Percentiles rank a stretch among this genome's conserved stretches.
These are phyloP conservation scores for Aspergillus unguis DNA, from an alignment of 2,329 filamentous ascomycete species.

Conservation along the genomic window DNA sequence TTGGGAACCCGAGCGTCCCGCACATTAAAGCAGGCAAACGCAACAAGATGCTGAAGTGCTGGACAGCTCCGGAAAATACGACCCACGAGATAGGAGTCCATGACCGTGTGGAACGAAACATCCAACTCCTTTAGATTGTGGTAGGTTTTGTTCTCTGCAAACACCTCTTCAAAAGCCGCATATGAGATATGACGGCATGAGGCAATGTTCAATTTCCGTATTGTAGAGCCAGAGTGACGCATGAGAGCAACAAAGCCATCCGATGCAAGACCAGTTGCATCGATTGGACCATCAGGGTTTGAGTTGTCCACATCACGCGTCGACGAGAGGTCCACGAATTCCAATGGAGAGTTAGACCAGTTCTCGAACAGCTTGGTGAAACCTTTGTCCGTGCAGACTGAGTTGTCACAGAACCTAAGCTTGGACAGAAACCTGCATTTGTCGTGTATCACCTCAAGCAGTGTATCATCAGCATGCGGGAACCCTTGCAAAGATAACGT, in stretches of 20 bases:
- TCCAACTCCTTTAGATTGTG: slow-evolving; percentile 69
- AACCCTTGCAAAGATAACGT: slow-evolving; percentile 76
- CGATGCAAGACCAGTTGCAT: slow-evolving; percentile 68
- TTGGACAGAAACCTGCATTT: slow-evolving; percentile 68
- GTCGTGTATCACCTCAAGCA: slow-evolving; percentile 68
- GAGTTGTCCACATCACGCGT: slow-evolving; percentile 73
- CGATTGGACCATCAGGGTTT: slow-evolving; percentile 61
- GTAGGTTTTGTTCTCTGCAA: slow-evolving; percentile 61
- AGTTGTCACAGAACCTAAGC: slow-evolving; percentile 76
- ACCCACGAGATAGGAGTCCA: slow-evolving; percentile 46
- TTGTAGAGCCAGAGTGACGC: slow-evolving; percentile 68
- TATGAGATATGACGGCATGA: slow-evolving; percentile 78
- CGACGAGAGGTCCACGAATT: slow-evolving; percentile 69
- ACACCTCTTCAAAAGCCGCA: slow-evolving; percentile 70
- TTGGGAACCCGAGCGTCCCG: slow-evolving; percentile 54
- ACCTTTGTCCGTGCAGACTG: slow-evolving; percentile 69
- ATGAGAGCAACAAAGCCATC: slow-evolving; percentile 77
- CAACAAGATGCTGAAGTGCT: slow-evolving; percentile 52
- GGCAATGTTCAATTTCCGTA: slow-evolving; percentile 71
- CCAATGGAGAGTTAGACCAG: slow-evolving; percentile 72
- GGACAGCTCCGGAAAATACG: slow-evolving; percentile 48
- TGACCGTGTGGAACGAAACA: slow-evolving; percentile 60
- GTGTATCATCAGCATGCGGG: slow-evolving; percentile 61
- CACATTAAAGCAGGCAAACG: slow-evolving; percentile 62
- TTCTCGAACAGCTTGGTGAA: slow-evolving; percentile 69